These are phyloP conservation scores for Hypomyces perniciosus DNA, from an alignment of 2,329 filamentous ascomycete genomes.

Conservation along the genomic window DNA sequence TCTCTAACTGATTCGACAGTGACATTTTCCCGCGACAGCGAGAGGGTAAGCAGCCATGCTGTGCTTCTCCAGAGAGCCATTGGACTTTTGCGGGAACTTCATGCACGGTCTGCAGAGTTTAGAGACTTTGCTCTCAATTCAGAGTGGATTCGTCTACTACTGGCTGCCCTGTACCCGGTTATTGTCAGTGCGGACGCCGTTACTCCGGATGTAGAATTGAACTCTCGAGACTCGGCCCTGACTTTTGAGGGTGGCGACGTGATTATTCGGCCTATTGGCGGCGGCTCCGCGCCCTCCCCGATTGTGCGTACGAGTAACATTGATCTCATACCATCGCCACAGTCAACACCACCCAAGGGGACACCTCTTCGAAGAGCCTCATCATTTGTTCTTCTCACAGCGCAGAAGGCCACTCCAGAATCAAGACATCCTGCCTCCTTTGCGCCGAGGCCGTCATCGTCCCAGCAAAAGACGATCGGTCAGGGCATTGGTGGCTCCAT, in stretches of 20 bases:
- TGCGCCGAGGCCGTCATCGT: constrained; percentile 26
- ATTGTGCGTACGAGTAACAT: constrained; percentile 67
- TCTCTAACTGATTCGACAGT: constrained; percentile 20
- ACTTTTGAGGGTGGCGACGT: constrained; percentile 84
- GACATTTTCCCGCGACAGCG: constrained; percentile 33
- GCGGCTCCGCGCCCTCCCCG: constrained; percentile 54
- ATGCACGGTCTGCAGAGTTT: constrained; percentile 70
- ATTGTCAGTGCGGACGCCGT: constrained; percentile 82
- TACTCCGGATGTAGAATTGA: constrained; percentile 77
- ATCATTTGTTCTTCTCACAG: constrained; percentile 83
- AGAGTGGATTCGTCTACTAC: constrained; percentile 72
- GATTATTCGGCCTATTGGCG: constrained; percentile 65
- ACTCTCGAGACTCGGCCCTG: constrained; percentile 71
- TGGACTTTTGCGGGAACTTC: constrained; percentile 72
- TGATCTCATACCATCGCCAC: constrained; percentile 42
- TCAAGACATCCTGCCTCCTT: constrained; percentile 57
- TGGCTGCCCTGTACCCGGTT: constrained; percentile 78
- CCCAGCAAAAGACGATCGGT: constrained; percentile 40
- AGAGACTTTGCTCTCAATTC: constrained; percentile 76
- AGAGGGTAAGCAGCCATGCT: constrained; percentile 47
- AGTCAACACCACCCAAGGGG: constrained; percentile 44
- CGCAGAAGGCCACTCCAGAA: constrained; percentile 53
- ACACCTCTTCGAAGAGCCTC: constrained; percentile 72
- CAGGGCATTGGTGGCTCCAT: constrained; percentile 60
- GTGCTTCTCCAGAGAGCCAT: constrained; percentile 69